These are phyloP conservation scores for Symbiodinium pilosum DNA, from an alignment of 73 alveolate genomes.

Conservation along the genomic window DNA sequence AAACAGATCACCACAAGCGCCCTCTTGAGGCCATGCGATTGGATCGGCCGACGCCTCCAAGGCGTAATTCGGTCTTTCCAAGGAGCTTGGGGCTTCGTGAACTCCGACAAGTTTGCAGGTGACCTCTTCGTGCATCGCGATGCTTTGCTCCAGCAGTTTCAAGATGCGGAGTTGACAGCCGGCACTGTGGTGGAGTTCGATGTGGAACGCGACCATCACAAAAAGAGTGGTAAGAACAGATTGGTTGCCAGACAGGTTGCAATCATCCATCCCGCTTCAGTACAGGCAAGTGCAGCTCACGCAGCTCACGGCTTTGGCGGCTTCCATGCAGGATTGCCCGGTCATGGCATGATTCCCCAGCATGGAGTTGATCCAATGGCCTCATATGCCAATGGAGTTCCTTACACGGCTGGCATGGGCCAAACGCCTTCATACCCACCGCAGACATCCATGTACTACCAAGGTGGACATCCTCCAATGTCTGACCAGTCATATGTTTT, in stretches of 20 bases:
- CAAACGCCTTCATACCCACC: constrained; percentile 29
- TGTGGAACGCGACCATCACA: constrained; percentile 92
- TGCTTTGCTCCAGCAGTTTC: constrained; percentile 85
- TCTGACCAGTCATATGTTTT: not conserved
- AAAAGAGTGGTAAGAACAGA: constrained; percentile 37
- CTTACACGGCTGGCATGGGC: not conserved
- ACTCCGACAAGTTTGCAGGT: constrained; percentile 90
- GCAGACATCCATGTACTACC: constrained; percentile 37
- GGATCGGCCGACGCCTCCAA: constrained; percentile 90
- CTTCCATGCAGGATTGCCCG: constrained; percentile 3
- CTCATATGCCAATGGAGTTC: not conserved
- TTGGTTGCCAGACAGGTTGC: constrained; percentile 92
- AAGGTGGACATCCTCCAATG: constrained; percentile 38
- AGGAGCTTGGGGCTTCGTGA: constrained; percentile 92
- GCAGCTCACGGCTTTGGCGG: not conserved
- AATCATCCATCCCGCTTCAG: constrained; percentile 40
- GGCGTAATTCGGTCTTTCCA: constrained; percentile 88
- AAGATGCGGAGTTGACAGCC: constrained; percentile 80
- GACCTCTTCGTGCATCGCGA: constrained; percentile 90
- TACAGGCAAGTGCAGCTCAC: not conserved
- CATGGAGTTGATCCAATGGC: constrained; percentile 43
- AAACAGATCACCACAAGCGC: constrained; percentile 93
- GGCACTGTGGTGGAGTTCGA: constrained; percentile 94
- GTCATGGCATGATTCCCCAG: constrained; percentile 19
- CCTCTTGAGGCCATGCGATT: constrained; percentile 69